Conservation (phyloP, 768 basidiomycete species). For the Suillus spraguei region DNA sequence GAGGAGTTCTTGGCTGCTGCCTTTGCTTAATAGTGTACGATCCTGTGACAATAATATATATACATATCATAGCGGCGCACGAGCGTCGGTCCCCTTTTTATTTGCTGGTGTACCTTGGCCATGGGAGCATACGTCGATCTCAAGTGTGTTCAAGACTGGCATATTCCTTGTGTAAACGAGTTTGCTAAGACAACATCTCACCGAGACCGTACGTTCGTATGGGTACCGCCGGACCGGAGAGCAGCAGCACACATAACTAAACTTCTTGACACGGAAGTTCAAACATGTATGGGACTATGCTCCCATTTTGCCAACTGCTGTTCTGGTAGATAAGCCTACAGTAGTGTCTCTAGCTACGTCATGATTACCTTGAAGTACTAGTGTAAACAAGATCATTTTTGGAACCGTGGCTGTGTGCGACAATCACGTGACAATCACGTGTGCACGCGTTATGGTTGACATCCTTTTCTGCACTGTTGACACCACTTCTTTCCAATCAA, state of each 20-base stretch:
- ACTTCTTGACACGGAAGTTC: too few relatives aligned
- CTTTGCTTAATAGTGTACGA: conserved; percentile 41
- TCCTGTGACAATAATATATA: conserved; percentile 1
- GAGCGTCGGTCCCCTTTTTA: neutral
- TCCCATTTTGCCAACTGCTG: too few relatives aligned
- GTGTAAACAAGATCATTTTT: too few relatives aligned
- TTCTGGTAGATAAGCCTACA: too few relatives aligned
- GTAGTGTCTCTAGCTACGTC: too few relatives aligned
- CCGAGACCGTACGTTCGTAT: neutral
- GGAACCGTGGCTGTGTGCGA: too few relatives aligned
- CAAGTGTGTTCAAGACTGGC: neutral
- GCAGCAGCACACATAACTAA: too few relatives aligned
- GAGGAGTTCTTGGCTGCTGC: conserved; percentile 69
- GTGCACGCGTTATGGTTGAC: conserved; percentile 7
- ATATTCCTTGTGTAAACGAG: too few relatives aligned
- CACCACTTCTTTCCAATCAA: too few relatives aligned
- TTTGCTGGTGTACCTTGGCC: neutral
- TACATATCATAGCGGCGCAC: neutral
- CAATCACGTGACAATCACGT: conserved; percentile 5
- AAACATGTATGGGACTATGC: too few relatives aligned
- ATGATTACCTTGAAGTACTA: too few relatives aligned
- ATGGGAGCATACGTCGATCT: neutral
- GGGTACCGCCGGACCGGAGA: neutral
- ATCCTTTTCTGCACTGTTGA: too few relatives aligned
- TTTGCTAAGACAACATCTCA: neutral